Base-by-base conservation (phyloP, 768 basidiomycete species). In the Podaxis sp. region DNA sequence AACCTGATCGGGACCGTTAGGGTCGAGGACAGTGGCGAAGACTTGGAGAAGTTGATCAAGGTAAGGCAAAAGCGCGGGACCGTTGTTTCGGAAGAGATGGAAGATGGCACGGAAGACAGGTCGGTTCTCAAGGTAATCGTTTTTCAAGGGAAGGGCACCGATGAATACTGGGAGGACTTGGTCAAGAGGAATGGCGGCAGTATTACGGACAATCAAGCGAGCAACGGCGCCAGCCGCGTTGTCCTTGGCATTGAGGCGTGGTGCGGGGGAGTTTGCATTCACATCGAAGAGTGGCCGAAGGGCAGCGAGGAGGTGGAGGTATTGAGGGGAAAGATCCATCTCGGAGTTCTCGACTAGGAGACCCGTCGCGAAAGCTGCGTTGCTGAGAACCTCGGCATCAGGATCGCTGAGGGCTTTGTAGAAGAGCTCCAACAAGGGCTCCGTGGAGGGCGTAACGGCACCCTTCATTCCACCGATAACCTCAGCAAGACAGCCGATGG, bases 181-280 rank as follows among this genome's bases (percentile, higher is more conserved):
- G 56, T 95, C 92, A 42, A 98, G 87, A 26, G 96, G 96, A 17
- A 99, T 76, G 13, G 89, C 93, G 12, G 78, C 72, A 3, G 83
- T 76, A 75, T 95, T 95, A 71, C 90, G 90, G 69, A 87, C 73
- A 71, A 99, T 90, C 72, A 99, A 82, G 15, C 97, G 89, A 4
- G 87, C 87, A 57, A 99, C 92, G 26, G 95, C 93, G 49, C 97
- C 97, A 7, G 90, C 85, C n/a, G 97, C 97, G 74, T 99, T 99
- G 76, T 99, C 97, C 65, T 89, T 89, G 19, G 95, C 95, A 72
- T 95, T 96, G 65, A 93, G 75, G 49, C 80, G 80, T 6, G 91
- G 77, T 5, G 84, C 71, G n/a, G 87, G 79, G 5, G 92, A 80
- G 63, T 88, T 85, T 0, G 85, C 75, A 7, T 85, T 68, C 39